Base-by-base conservation (phyloP, 148 eudicot species). In the Camellia japonica region DNA sequence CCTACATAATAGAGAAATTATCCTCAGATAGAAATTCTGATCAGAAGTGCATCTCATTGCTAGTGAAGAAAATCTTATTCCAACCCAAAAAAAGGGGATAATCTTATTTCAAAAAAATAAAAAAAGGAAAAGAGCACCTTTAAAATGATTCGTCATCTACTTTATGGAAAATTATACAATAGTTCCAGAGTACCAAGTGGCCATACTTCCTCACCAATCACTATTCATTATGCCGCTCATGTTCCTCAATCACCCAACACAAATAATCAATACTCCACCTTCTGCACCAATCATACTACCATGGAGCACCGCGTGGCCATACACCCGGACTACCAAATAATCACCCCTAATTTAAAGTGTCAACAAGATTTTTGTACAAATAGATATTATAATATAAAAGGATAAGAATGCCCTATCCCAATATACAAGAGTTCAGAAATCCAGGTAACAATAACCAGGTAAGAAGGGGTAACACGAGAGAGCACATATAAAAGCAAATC, bases 21-120 rank as follows among this genome's bases (percentile, higher is more conserved):
- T 13, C 23, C 8, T 56, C 15, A 2, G 76, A 54, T 11, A 54
- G 20, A 55, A 56, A 41, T 38, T 30, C 43, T 55, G 63, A 3
- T 54, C 49, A 55, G 60, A 56, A 73, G 47, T 30, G 76, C 46
- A 73, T 54, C 76, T 12, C 7, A 23, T 19, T 73, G 55, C 76
- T 73, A 23, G 76, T 7, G 8, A 54, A 23, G 15, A 51, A 47
- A 71, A 71, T 30, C 8, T 62, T 16, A 62, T 18, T 62, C n/a
- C 18, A 62, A 3, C n/a, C 6, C 65, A 1, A 30, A 30, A 30
- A 30, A 30, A 30, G 38, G 38, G 38, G 38, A 30, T 30, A 1
- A 30, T 30, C 38, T 30, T 30, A 30, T 30, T 30, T 30, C 38
- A 30, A 30, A 30, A 30, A 30, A 30, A 30, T 0, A 30, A 30